Evolutionary conservation across 2,329 filamentous ascomycete genomes (phyloP), one percentile per base, ranked within the genome.

Genomic region (Cladosporium sp.): DNA sequence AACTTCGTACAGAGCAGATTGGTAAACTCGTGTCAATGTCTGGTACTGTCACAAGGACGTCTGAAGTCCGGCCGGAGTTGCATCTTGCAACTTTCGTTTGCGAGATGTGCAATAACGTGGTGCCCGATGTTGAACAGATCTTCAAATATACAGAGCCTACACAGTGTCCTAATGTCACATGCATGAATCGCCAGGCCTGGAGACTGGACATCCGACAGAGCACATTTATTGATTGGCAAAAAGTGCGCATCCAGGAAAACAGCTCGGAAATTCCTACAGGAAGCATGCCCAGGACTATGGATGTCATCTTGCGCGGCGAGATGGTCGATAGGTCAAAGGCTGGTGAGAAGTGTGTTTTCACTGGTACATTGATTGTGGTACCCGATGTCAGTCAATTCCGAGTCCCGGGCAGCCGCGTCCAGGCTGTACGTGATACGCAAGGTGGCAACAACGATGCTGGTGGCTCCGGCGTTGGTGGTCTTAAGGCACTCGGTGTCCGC

Each of bases 221-320:
- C 78, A 98, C 93, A 0, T 99, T 99, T 76, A 91, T 99, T 68
- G 95, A 99, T 80, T 99, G 95, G 95, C 95, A 99, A 77, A 98
- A 98, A 78, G 93, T 98, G 28, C 91, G 96, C 69, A 92, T 98
- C 68, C 95, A 99, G 79, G 95, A 99, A 79, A 99, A 98, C 81
- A 97, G 93, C 71, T 94, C 94, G 4, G 95, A 99, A 77, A 99
- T 99, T 44, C 95, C 95, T 0, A 99, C 95, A 0, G 95, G 95
- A 64, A 97, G 93, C 80, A 99, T 99, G 95, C 95, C 95, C 28
- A 87, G 95, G 67, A 99, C 95, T 2, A 95, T 99, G 87, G 95
- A 99, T 74, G 91, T 99, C 50, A 97, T 99, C 71, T 80, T 99
- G 37, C 89, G 95, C 67, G 95, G 95, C 74, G 95, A 99, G 78